These are phyloP conservation scores for Rhytidiadelphus loreus DNA, from an alignment of 225 moss, liverwort and hornwort species.

Conservation along the genomic window DNA sequence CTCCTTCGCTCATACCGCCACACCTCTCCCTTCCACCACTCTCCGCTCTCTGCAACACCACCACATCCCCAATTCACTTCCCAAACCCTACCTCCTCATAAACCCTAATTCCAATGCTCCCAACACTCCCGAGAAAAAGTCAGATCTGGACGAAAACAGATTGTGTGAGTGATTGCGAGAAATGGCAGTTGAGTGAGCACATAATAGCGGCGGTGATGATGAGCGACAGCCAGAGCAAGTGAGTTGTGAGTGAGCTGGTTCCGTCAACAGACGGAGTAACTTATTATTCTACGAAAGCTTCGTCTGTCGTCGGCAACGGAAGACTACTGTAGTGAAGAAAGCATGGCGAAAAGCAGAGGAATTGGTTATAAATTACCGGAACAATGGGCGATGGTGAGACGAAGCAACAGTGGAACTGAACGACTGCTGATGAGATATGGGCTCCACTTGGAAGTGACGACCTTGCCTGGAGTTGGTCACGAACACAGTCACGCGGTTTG, in stretches of 20 bases:
- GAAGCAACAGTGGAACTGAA: neutral
- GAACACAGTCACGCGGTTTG: neutral
- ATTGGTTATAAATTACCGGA: neutral
- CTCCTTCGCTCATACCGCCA: slow-evolving; percentile 1
- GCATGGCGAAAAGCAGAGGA: neutral
- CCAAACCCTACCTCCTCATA: neutral
- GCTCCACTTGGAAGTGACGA: neutral
- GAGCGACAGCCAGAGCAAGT: neutral
- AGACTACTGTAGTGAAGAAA: neutral
- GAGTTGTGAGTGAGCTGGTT: neutral
- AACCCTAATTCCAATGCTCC: neutral
- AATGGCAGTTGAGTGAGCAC: neutral
- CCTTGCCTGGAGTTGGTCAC: neutral
- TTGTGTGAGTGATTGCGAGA: neutral
- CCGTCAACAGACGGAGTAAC: neutral
- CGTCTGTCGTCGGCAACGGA: neutral
- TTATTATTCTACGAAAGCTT: neutral
- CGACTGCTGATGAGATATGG: neutral
- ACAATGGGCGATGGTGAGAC: neutral
- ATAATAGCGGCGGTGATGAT: neutral
- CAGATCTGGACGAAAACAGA: neutral
- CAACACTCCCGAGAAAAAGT: neutral
- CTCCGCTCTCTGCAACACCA: neutral
- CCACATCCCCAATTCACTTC: neutral
- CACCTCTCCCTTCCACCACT: neutral